A percentile compares a stretch with the other conserved stretches of the same genome.
These are phyloP conservation scores for Arxiozyma telluris DNA, from an alignment of 1,139 yeast species.

Conservation along the genomic window DNA sequence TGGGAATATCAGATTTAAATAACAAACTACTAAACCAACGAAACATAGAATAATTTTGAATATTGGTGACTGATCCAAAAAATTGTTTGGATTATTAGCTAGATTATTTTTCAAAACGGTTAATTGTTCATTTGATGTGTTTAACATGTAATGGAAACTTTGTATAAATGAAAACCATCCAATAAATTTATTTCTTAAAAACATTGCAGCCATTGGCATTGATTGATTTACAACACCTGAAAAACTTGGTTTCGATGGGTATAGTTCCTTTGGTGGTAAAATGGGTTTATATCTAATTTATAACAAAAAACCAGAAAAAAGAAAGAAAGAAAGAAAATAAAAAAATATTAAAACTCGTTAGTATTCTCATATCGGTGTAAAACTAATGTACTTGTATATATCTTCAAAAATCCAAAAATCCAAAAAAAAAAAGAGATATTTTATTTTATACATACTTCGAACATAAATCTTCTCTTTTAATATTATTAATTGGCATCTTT, in stretches of 20 bases:
- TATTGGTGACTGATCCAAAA: constrained; percentile 36
- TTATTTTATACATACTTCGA: constrained; percentile 34
- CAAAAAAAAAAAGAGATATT: too few species aligned
- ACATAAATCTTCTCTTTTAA: constrained; percentile 32
- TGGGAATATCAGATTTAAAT: constrained; percentile 39
- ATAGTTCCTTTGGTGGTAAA: constrained; percentile 41
- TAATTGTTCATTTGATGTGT: constrained; percentile 19
- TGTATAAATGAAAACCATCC: constrained; percentile 31
- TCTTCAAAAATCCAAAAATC: too few species aligned
- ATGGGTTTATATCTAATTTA: constrained; percentile 27
- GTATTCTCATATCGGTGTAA: not conserved
- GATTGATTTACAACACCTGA: constrained; percentile 42
- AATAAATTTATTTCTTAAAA: constrained; percentile 35
- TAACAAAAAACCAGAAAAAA: constrained; percentile 2
- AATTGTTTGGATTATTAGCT: constrained; percentile 11
- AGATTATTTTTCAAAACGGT: constrained; percentile 17
- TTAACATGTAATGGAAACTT: constrained; percentile 23
- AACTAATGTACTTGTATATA: too few species aligned
- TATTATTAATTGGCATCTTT: constrained; percentile 23
- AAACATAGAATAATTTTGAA: constrained; percentile 41
- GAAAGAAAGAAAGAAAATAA: not conserved
- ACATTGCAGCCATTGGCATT: constrained; percentile 65
- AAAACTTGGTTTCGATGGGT: constrained; percentile 33
- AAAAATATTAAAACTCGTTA: not conserved
- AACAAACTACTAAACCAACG: constrained; percentile 43